These are phyloP conservation scores for Botrytis medusae DNA, from an alignment of 2,329 filamentous ascomycete species.

Conservation along the genomic window DNA sequence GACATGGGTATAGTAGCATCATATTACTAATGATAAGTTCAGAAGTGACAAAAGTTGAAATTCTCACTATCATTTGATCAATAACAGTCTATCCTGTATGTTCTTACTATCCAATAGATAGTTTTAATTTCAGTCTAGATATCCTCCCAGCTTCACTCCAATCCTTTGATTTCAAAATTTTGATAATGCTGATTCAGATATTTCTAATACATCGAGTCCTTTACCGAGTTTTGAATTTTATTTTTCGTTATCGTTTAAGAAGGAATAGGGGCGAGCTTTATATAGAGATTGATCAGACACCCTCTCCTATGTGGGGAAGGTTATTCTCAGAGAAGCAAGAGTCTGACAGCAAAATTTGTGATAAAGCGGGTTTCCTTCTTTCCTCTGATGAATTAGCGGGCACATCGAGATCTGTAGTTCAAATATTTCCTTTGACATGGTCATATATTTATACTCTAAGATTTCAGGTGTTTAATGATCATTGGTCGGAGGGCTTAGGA, in stretches of 20 bases:
- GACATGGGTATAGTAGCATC: neutral
- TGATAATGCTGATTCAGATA: neutral
- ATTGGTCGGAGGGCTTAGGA: too few species aligned
- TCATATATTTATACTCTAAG: too few species aligned
- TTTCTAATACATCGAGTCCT: neutral
- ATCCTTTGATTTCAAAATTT: fast-evolving
- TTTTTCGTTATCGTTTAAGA: fast-evolving
- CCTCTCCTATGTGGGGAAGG: neutral
- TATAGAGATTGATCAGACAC: too few species aligned
- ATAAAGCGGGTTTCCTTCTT: neutral
- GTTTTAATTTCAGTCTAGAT: neutral
- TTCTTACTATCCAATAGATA: fast-evolving
- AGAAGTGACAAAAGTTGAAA: too few species aligned
- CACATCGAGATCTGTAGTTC: too few species aligned
- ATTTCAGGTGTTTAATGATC: too few species aligned
- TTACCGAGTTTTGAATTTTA: fast-evolving
- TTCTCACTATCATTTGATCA: neutral
- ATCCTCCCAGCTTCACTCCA: neutral
- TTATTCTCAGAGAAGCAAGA: neutral
- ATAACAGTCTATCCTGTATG: neutral
- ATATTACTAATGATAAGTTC: too few species aligned
- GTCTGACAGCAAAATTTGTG: neutral
- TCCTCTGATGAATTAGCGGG: neutral
- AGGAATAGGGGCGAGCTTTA: neutral
- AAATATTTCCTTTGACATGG: too few species aligned